These are phyloP conservation scores for Camillea tinctor DNA, from an alignment of 2,329 filamentous ascomycete species.

Conservation along the genomic window DNA sequence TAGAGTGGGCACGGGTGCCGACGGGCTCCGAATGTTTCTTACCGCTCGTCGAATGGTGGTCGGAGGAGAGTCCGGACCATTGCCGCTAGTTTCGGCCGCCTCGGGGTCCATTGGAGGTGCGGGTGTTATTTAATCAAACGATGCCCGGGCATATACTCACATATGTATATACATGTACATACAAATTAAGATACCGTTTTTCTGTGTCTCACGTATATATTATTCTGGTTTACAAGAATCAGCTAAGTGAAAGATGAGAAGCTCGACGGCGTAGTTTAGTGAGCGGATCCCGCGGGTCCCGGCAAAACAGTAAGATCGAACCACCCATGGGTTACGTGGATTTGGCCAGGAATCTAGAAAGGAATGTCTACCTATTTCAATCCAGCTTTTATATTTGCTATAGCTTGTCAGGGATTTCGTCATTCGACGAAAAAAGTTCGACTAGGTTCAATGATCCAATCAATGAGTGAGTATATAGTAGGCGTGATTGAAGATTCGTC, in stretches of 20 bases:
- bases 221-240: background rate
- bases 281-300: background rate
- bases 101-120: constrained; percentile 23
- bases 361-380: background rate
- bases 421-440: background rate
- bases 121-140: background rate
- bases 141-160: background rate
- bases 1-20: constrained; percentile 4
- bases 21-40: constrained; percentile 38
- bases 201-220: background rate
- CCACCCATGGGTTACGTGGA: background rate
- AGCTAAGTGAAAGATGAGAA: background rate
- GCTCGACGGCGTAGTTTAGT: background rate
- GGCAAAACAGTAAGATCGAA: background rate
- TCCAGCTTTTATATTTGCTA: background rate
- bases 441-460: background rate
- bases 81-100: constrained; percentile 35
- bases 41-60: constrained; percentile 40
- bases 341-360: background rate
- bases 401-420: background rate
- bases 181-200: no score
- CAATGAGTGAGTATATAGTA: background rate
- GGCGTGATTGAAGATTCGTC: no score
- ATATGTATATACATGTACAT: no score
- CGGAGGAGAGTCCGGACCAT: constrained; percentile 29